A percentile compares a stretch with the other conserved stretches of the same genome.
These are phyloP conservation scores for Raphanus hybrid DNA, from an alignment of 441 rosid genomes.

Conservation along the genomic window DNA sequence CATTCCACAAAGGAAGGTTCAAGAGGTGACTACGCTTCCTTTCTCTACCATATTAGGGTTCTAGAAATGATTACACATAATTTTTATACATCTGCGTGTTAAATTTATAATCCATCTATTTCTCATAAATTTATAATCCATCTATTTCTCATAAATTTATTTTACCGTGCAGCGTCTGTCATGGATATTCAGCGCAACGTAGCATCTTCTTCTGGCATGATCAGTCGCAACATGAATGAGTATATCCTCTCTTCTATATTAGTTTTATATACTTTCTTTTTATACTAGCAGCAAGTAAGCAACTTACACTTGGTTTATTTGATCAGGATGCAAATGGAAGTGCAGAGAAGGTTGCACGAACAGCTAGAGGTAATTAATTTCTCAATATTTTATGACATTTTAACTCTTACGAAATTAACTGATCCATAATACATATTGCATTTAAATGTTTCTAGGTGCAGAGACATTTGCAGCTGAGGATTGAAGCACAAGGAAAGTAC, in stretches of 20 bases:
- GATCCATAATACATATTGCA: slow-evolving; percentile 2
- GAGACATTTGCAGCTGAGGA: slow-evolving; percentile 92
- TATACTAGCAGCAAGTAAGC: slow-evolving; percentile 14
- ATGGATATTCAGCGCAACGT: slow-evolving; percentile 86
- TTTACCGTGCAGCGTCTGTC: slow-evolving; percentile 55
- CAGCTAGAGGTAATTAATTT: slow-evolving; percentile 75
- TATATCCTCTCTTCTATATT: slow-evolving; percentile 25
- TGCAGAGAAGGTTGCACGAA: slow-evolving; percentile 96
- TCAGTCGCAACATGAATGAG: slow-evolving; percentile 97
- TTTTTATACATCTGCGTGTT: neutral
- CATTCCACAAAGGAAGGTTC: slow-evolving; percentile 94
- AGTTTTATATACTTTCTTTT: neutral
- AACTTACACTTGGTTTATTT: slow-evolving; percentile 58
- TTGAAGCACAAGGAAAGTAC: slow-evolving; percentile 98
- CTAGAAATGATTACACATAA: neutral
- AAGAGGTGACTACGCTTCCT: slow-evolving; percentile 46
- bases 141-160: too few species aligned
- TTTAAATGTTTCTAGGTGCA: slow-evolving; percentile 63
- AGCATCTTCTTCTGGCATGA: slow-evolving; percentile 86
- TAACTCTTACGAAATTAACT: neutral
- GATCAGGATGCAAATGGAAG: slow-evolving; percentile 99
- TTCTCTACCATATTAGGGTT: slow-evolving; percentile 39
- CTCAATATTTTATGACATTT: neutral
- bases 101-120: neutral
- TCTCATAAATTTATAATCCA: neutral